phyloP scores from a whole-genome alignment of 306 rosid species.

The Luffa acutangula region DNA sequence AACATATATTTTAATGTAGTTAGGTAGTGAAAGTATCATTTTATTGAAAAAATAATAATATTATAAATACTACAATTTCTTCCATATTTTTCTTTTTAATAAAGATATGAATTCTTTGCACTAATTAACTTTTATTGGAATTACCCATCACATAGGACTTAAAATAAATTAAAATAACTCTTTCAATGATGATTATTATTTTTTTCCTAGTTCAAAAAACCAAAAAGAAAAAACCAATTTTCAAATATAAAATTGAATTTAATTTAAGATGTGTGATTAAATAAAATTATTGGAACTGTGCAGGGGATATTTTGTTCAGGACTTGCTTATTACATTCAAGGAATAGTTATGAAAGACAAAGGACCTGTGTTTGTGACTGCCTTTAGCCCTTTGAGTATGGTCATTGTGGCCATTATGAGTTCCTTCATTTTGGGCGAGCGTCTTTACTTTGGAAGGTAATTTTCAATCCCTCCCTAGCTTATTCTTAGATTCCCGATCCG shows the following conservation, averaged over 20 bases:
- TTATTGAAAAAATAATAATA: neutral
- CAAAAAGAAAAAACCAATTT: neutral
- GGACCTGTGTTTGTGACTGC: constrained; percentile 94
- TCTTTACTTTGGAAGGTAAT: constrained; percentile 67
- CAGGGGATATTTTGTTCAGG: constrained; percentile 79
- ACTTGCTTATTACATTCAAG: constrained; percentile 75
- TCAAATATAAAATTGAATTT: neutral
- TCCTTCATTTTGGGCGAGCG: constrained; percentile 46
- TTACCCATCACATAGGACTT: neutral
- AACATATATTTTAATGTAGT: neutral
- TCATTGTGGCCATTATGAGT: constrained; percentile 72
- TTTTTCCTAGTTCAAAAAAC: neutral
- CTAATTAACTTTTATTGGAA: too few relatives aligned
- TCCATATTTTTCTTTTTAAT: too few relatives aligned
- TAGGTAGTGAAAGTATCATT: neutral
- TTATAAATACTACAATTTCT: too few relatives aligned
- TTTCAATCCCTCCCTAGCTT: neutral
- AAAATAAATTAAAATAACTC: neutral
- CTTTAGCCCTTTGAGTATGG: constrained; percentile 65
- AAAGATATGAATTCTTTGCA: too few relatives aligned
- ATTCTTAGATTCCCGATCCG: too few relatives aligned
- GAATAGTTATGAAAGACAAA: constrained; percentile 62
- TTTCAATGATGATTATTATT: too few relatives aligned
- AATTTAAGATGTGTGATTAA: neutral
- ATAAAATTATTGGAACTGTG: neutral